phyloP scores from a whole-genome alignment of 495 filamentous ascomycete species.

The Lasiosphaeria ovina region DNA sequence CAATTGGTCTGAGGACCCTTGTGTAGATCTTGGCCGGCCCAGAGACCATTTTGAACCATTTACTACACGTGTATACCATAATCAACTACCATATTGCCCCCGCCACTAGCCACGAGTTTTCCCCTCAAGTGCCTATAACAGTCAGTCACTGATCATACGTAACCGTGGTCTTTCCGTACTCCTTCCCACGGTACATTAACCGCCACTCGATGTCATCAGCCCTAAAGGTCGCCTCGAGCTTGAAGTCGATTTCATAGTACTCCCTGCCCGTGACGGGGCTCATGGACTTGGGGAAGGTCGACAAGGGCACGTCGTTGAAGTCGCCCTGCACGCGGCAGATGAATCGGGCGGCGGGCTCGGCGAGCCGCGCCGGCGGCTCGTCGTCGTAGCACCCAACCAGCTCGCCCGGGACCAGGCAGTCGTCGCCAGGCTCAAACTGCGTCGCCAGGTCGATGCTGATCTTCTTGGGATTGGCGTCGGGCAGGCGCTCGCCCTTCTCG shows the following conservation, averaged over 20 bases:
- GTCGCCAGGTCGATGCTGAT: slow-evolving; percentile 9
- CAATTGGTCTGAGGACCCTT: too few species aligned
- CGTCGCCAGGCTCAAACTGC: slow-evolving; percentile 12
- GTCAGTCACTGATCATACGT: slow-evolving; percentile 7
- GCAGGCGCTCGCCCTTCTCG: slow-evolving; percentile 14
- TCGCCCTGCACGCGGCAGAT: slow-evolving; percentile 15
- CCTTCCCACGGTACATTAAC: slow-evolving; percentile 13
- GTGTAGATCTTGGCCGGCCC: too few species aligned
- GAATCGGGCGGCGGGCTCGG: slow-evolving; percentile 9
- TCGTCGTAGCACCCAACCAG: slow-evolving; percentile 9
- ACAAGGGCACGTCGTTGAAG: slow-evolving; percentile 15
- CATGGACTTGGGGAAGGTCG: slow-evolving; percentile 11
- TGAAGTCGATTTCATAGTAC: slow-evolving; percentile 17
- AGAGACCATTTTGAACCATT: too few species aligned
- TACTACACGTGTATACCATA: too few species aligned
- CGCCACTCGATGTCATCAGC: slow-evolving; percentile 10
- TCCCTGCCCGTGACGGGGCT: slow-evolving; percentile 10
- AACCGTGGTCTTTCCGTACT: slow-evolving; percentile 16
- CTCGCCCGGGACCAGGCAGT: slow-evolving; percentile 5
- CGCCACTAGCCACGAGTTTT: too few species aligned
- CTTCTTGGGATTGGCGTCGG: slow-evolving; percentile 11
- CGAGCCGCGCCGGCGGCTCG: slow-evolving; percentile 1
- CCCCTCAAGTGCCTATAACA: too few species aligned
- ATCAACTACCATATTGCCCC: too few species aligned
- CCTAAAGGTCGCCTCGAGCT: slow-evolving; percentile 12